These are phyloP conservation scores for Penstemon davidsonii DNA, from an alignment of 257 asterid genomes.

Conservation along the genomic window DNA sequence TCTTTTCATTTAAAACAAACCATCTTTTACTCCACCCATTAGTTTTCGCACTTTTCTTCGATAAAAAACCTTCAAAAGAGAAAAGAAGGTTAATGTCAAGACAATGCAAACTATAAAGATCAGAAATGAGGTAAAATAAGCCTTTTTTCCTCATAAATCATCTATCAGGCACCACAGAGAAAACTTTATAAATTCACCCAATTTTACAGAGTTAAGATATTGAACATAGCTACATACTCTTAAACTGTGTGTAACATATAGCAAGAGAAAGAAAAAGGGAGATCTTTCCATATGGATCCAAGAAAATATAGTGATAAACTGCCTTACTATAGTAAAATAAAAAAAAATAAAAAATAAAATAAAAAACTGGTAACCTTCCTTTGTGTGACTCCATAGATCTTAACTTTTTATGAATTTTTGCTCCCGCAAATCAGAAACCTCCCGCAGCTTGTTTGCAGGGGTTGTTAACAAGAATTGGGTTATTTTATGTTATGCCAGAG, in stretches of 20 bases:
- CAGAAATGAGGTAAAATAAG: not conserved
- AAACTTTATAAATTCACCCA: conserved; percentile 1
- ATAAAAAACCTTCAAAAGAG: conserved; percentile 62
- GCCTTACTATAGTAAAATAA: conserved; percentile 1
- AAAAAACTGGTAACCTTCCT: not conserved
- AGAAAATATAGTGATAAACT: too few relatives aligned
- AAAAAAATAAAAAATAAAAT: not conserved
- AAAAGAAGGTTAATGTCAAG: conserved; percentile 16
- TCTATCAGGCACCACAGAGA: conserved; percentile 12
- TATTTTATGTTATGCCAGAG: not conserved
- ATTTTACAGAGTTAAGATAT: not conserved
- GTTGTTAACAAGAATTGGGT: not conserved
- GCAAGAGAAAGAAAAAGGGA: conserved; percentile 1
- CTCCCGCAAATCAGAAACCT: conserved; percentile 1
- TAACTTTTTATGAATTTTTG: not conserved
- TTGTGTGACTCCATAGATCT: not conserved
- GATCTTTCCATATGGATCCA: not conserved
- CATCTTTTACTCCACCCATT: conserved; percentile 93
- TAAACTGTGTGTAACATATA: not conserved
- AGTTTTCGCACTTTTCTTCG: conserved; percentile 86
- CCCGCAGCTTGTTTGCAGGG: not conserved
- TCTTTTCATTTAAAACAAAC: conserved; percentile 95
- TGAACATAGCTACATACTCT: not conserved
- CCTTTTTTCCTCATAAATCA: not conserved
- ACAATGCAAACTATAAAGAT: not conserved